These are phyloP conservation scores for Dichomitus squalens DNA, from an alignment of 1,284 basidiomycete species.

Conservation along the genomic window DNA sequence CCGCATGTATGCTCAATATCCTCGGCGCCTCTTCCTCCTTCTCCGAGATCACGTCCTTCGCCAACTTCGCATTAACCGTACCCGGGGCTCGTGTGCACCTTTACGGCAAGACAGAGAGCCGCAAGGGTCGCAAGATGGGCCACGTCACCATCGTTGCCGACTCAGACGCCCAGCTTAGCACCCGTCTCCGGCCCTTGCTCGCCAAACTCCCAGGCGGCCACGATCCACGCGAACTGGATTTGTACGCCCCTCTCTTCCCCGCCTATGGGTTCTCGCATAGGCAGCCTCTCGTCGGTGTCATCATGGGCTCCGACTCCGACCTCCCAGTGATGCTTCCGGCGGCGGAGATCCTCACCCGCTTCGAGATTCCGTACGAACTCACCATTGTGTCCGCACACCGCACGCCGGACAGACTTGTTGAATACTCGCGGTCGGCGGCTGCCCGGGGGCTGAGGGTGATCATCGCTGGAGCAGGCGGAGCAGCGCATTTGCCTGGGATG, in stretches of 20 bases:
- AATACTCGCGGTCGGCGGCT: constrained; percentile 81
- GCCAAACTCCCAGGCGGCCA: constrained; percentile 59
- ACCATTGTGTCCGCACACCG: constrained; percentile 97
- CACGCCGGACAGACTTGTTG: constrained; percentile 86
- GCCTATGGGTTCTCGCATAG: constrained; percentile 57
- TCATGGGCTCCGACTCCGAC: constrained; percentile 99
- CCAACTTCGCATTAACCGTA: constrained; percentile 57
- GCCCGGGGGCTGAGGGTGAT: constrained; percentile 79
- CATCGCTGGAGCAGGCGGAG: constrained; percentile 96
- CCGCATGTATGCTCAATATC: constrained; percentile 94
- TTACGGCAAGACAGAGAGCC: constrained; percentile 91
- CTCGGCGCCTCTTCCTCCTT: constrained; percentile 78
- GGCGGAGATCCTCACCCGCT: constrained; percentile 82
- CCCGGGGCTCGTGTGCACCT: constrained; percentile 87
- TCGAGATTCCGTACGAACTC: constrained; percentile 89
- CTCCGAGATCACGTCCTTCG: constrained; percentile 58
- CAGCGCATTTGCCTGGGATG: constrained; percentile 98
- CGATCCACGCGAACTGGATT: constrained; percentile 50
- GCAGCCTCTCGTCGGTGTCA: constrained; percentile 88
- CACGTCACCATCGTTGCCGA: constrained; percentile 91
- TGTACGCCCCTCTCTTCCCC: constrained; percentile 54
- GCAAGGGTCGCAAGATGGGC: constrained; percentile 96
- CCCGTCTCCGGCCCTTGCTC: constrained; percentile 74
- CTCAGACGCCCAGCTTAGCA: constrained; percentile 77
- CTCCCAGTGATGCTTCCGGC: constrained; percentile 92